phyloP scores from a whole-genome alignment of 257 asterid genomes.

The Solanum medicagineum region DNA sequence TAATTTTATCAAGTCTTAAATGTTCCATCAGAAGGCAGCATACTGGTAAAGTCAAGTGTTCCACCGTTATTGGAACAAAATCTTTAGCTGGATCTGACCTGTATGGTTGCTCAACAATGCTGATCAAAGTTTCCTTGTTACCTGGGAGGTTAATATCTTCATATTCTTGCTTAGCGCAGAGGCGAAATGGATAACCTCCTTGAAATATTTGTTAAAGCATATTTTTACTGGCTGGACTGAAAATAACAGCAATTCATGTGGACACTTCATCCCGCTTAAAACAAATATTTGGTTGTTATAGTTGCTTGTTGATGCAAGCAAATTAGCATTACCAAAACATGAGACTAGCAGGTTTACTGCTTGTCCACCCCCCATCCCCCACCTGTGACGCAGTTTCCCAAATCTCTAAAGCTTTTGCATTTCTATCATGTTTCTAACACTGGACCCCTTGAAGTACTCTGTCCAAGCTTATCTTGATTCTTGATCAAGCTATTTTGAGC shows the following conservation, averaged over 20 bases:
- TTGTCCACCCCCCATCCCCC: neutral
- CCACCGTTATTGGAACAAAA: neutral
- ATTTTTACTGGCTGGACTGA: conserved; percentile 41
- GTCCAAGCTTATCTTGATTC: neutral
- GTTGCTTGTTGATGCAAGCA: conserved; percentile 67
- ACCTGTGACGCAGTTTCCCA: neutral
- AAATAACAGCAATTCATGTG: conserved; percentile 39
- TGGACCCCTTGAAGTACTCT: neutral
- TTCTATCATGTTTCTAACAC: neutral
- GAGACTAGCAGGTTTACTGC: neutral
- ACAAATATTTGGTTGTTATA: conserved; percentile 63
- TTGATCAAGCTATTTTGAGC: neutral
- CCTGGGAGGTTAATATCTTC: neutral
- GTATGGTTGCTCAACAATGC: neutral
- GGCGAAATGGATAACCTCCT: neutral
- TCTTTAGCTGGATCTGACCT: neutral
- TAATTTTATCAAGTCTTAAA: neutral
- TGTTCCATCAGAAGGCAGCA: neutral
- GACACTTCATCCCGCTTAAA: conserved; percentile 46
- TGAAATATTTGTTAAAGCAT: neutral
- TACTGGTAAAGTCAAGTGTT: neutral
- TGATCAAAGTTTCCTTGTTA: neutral
- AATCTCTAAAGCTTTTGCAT: neutral
- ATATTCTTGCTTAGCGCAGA: neutral
- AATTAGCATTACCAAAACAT: neutral